Conservation (phyloP, 1,284 basidiomycete species). For the Trichosporon ovoides region DNA sequence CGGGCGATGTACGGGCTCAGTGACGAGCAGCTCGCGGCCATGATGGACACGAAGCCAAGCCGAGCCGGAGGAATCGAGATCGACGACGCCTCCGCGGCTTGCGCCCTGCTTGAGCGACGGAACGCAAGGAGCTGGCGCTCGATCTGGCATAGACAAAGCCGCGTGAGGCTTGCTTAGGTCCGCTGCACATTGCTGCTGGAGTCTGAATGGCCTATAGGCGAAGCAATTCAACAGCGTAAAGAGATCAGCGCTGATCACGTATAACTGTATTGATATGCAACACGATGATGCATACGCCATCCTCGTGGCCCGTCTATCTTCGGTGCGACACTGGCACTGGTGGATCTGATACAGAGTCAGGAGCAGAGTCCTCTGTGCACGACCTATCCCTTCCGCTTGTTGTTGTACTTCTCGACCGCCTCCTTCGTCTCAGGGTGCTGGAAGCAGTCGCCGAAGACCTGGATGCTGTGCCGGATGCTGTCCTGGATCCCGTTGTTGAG, state of each 20-base stretch:
- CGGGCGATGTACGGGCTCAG: not conserved
- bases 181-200: not conserved
- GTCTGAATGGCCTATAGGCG: too few species aligned
- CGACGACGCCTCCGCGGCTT: not conserved
- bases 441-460: slow-evolving; percentile 19
- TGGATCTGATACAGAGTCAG: not conserved
- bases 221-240: too few species aligned
- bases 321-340: not conserved
- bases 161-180: not conserved
- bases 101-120: not conserved
- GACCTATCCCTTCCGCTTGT: slow-evolving; percentile 10
- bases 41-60: not conserved
- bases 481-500: slow-evolving; percentile 9
- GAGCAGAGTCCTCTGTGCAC: too few species aligned
- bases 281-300: too few species aligned
- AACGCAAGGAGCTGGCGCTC: not conserved
- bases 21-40: not conserved
- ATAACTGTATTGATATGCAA: not conserved
- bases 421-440: slow-evolving; percentile 15
- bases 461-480: slow-evolving; percentile 12
- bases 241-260: not conserved
- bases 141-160: not conserved
- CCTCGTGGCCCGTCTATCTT: not conserved
- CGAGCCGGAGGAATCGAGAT: not conserved
- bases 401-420: slow-evolving; percentile 17